Percentiles rank a stretch among this genome's conserved stretches.
phyloP scores from a whole-genome alignment of 73 alveolate genomes.

The Effrenium voratum region DNA sequence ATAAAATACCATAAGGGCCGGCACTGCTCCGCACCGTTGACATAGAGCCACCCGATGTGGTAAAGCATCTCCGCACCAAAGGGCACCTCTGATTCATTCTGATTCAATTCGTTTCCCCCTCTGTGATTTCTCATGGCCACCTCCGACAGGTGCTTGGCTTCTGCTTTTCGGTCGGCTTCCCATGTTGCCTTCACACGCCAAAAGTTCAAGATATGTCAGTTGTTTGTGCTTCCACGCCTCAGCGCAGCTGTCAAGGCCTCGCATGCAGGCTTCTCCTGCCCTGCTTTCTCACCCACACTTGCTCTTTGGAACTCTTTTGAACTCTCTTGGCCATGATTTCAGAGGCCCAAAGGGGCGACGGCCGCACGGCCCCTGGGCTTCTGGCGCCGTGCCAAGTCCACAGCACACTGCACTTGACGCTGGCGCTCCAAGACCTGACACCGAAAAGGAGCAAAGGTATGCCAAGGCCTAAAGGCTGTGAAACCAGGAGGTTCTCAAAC shows the following conservation, averaged over 20 bases:
- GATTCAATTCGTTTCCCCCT: background rate
- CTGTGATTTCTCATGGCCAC: background rate
- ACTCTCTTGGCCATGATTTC: too few species aligned
- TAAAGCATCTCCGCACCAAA: constrained; percentile 57
- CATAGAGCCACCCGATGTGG: constrained; percentile 63
- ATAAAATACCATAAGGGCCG: background rate
- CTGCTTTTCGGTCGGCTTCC: constrained; percentile 66
- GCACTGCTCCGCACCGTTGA: constrained; percentile 65
- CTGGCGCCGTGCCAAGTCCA: constrained; percentile 38
- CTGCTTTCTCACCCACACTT: too few species aligned
- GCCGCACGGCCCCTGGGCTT: background rate
- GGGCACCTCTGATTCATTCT: constrained; percentile 20
- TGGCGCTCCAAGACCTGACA: constrained; percentile 65
- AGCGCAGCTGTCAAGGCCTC: too few species aligned
- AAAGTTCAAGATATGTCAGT: too few species aligned
- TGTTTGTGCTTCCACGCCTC: too few species aligned
- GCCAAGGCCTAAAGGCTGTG: background rate
- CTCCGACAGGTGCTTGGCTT: constrained; percentile 52
- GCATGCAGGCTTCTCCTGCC: too few species aligned
- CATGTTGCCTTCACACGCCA: background rate
- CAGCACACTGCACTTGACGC: constrained; percentile 80
- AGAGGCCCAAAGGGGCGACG: too few species aligned
- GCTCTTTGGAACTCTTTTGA: too few species aligned
- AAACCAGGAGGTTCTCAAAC: too few species aligned
- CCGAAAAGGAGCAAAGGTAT: background rate